These are phyloP conservation scores for Glycyrrhiza uralensis DNA, from an alignment of 306 rosid species.

Conservation along the genomic window DNA sequence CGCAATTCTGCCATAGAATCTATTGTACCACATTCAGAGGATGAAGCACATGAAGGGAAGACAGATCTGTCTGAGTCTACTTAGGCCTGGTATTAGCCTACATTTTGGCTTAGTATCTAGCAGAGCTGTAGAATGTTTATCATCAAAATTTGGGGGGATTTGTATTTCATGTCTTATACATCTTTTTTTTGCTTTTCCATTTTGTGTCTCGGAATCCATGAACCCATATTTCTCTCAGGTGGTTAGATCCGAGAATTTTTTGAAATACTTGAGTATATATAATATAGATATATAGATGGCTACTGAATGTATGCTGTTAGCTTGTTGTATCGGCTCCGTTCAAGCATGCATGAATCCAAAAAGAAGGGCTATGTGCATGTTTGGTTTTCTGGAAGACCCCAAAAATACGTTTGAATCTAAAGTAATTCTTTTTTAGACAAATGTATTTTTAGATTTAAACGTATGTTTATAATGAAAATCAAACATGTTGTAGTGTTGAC, in stretches of 20 bases:
- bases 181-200: neutral
- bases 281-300: neutral
- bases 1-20: conserved; percentile 64
- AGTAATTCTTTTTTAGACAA: too few relatives aligned
- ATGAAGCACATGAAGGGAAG: conserved; percentile 20
- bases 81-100: conserved; percentile 7
- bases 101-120: neutral
- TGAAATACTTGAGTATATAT: conserved; percentile 9
- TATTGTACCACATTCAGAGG: conserved; percentile 57
- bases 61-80: conserved; percentile 5
- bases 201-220: neutral
- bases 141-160: conserved; percentile 15
- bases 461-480: too few relatives aligned
- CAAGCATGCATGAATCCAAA: too few relatives aligned
- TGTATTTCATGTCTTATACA: conserved; percentile 9
- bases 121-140: neutral
- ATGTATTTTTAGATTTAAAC: too few relatives aligned
- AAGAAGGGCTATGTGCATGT: too few relatives aligned
- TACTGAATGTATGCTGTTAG: neutral
- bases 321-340: neutral
- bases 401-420: too few relatives aligned
- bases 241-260: neutral
- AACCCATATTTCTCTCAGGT: neutral
- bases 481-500: too few relatives aligned
- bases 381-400: too few relatives aligned